phyloP scores from a whole-genome alignment of 75 land plant genomes.

The Sequoiadendron giganteum region DNA sequence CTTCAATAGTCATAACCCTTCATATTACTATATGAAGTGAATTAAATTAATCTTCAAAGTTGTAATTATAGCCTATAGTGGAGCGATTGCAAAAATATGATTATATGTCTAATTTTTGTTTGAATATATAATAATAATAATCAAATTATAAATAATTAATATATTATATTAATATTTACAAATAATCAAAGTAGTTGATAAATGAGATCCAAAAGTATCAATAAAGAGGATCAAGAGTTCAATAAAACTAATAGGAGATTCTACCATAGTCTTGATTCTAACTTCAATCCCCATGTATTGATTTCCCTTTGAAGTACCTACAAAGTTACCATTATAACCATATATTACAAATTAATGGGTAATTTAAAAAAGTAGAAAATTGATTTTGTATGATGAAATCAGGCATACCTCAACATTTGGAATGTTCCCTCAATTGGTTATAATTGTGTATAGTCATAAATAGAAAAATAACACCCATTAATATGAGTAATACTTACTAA shows the following conservation, averaged over 20 bases:
- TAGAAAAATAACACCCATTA: neutral
- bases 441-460: neutral
- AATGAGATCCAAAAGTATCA: neutral
- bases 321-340: neutral
- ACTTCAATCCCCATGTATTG: neutral
- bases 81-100: too few species aligned
- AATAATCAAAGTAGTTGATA: too few species aligned
- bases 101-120: neutral
- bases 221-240: neutral
- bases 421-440: neutral
- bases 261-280: neutral
- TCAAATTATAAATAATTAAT: too few species aligned
- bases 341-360: neutral
- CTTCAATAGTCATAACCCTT: too few species aligned
- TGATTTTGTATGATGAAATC: neutral
- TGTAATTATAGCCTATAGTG: too few species aligned
- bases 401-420: slow-evolving; percentile 4
- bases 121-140: neutral
- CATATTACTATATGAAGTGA: too few species aligned
- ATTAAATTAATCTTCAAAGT: too few species aligned
- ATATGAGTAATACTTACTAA: neutral
- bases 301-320: neutral
- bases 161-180: too few species aligned
- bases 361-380: neutral
- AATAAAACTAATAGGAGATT: neutral